Conservation (phyloP, 768 basidiomycete genomes). For the Tylopilus sp. region DNA sequence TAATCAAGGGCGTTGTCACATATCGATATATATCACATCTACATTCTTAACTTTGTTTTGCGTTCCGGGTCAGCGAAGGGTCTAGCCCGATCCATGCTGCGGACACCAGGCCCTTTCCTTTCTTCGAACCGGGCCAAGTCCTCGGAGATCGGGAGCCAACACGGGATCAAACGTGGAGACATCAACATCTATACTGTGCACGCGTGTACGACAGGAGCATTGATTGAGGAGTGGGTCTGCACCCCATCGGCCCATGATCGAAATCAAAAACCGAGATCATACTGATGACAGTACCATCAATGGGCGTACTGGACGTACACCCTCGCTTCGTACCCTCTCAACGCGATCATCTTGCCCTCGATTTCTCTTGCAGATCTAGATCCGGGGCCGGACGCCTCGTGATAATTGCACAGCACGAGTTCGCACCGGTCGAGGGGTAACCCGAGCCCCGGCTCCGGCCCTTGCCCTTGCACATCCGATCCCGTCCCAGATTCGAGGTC, state of each 20-base stretch:
- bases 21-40: too few species aligned
- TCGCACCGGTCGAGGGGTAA: background rate
- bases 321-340: constrained; percentile 31
- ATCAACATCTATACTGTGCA: background rate
- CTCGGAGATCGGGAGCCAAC: background rate
- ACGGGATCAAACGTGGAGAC: background rate
- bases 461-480: too few species aligned
- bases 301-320: constrained; percentile 9
- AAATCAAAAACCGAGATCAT: background rate
- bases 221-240: background rate
- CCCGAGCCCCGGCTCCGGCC: background rate
- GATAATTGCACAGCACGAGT: constrained; percentile 29
- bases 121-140: background rate
- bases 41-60: too few species aligned
- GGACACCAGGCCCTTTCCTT: background rate
- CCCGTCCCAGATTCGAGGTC: background rate
- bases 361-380: background rate
- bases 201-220: background rate
- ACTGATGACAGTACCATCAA: background rate
- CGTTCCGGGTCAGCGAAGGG: background rate
- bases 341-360: background rate
- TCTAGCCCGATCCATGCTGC: background rate
- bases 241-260: background rate
- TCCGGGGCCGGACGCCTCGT: background rate
- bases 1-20: background rate